Percentiles rank a stretch among this genome's conserved stretches.
phyloP scores from a whole-genome alignment of 805 yeast genomes.

The Grigorovia yakushimaensis region DNA sequence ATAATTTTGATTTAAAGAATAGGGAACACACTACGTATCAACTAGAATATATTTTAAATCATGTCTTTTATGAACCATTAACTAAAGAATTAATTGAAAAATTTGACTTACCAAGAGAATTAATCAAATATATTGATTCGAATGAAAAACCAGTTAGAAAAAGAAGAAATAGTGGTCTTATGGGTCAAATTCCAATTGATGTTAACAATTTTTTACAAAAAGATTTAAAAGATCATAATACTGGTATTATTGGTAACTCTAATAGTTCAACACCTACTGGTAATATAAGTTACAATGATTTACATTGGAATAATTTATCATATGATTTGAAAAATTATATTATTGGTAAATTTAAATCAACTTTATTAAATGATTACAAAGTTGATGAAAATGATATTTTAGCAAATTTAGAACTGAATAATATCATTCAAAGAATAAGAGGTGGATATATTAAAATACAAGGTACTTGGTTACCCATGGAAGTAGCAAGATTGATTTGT shows the following conservation, averaged over 20 bases:
- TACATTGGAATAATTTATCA: conserved; percentile 26
- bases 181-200: background rate
- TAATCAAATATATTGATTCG: background rate
- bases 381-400: conserved; percentile 6
- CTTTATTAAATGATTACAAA: conserved; percentile 7
- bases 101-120: background rate
- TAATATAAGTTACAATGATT: conserved; percentile 18
- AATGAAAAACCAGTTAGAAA: background rate
- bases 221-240: background rate
- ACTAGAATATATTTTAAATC: conserved; percentile 11
- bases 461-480: conserved; percentile 85
- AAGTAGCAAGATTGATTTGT: conserved; percentile 58
- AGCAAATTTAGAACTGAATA: conserved; percentile 11
- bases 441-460: conserved; percentile 91
- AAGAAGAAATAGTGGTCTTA: conserved; percentile 5
- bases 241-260: background rate
- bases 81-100: conserved; percentile 1
- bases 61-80: conserved; percentile 16
- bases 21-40: background rate
- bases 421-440: conserved; percentile 51
- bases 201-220: background rate
- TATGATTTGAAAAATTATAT: conserved; percentile 12
- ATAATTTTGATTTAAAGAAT: too few species aligned
- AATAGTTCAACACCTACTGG: background rate
- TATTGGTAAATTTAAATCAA: conserved; percentile 9